Evolutionary conservation across 139 green algal genomes (phyloP).

Genomic region (Picochlorum sp.): DNA sequence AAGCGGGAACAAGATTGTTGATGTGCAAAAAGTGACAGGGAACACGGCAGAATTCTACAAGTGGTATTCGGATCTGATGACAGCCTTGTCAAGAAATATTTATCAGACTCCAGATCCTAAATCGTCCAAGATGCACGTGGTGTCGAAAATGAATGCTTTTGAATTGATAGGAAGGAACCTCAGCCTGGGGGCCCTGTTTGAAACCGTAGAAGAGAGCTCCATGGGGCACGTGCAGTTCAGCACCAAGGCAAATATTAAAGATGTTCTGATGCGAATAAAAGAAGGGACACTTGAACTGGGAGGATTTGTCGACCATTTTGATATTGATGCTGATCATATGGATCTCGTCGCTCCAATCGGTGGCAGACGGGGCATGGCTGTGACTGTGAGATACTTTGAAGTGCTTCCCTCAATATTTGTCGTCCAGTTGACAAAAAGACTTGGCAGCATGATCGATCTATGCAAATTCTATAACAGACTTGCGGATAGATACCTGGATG

Average conservation of each 20-base stretch:
- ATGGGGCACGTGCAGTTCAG: conserved; percentile 26
- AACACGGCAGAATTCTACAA: conserved; percentile 40
- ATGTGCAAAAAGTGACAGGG: conserved; percentile 29
- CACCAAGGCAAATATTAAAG: conserved; percentile 3
- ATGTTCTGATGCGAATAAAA: conserved; percentile 11
- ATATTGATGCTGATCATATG: not conserved
- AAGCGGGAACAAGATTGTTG: conserved; percentile 24
- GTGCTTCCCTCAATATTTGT: conserved; percentile 21
- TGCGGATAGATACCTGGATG: not conserved
- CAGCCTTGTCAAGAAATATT: not conserved
- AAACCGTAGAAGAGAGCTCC: conserved; percentile 8
- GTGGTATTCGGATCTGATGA: conserved; percentile 31
- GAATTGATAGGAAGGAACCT: conserved; percentile 15
- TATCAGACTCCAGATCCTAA: not conserved
- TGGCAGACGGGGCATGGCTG: conserved; percentile 1
- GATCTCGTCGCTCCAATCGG: not conserved
- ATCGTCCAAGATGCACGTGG: not conserved
- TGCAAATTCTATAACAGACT: conserved; percentile 17
- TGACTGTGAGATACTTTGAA: conserved; percentile 16
- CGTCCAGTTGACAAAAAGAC: conserved; percentile 13
- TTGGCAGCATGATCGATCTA: conserved; percentile 9
- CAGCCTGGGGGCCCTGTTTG: conserved; percentile 18
- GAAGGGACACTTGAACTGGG: conserved; percentile 7
- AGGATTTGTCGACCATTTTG: not conserved
- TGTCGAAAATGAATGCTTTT: conserved; percentile 15